phyloP scores from a whole-genome alignment of 2,329 filamentous ascomycete species.

The Chaetomium strumarium region DNA sequence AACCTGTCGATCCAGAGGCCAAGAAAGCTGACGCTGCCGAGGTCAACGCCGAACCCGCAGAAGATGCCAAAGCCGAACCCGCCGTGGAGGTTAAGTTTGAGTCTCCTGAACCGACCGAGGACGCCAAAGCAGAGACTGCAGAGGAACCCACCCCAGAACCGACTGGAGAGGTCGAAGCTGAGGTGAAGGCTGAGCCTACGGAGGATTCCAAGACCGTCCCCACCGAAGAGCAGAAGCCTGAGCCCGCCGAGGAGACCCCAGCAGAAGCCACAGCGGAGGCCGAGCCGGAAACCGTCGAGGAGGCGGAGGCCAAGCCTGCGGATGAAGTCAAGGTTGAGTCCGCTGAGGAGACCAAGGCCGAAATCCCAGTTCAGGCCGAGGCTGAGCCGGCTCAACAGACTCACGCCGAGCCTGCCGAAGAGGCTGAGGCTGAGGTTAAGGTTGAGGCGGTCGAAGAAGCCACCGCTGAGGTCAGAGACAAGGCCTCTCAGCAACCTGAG shows the following conservation, averaged over 20 bases:
- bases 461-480: constrained; percentile 32
- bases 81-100: not conserved
- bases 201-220: not conserved
- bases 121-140: not conserved
- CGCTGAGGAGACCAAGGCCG: not conserved
- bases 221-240: not conserved
- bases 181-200: constrained; percentile 1
- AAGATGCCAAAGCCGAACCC: not conserved
- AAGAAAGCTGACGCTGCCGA: not conserved
- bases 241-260: not conserved
- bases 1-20: not conserved
- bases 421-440: not conserved
- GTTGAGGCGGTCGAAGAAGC: not conserved
- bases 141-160: not conserved
- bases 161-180: constrained; percentile 1
- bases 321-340: constrained; percentile 9
- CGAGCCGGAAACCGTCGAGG: constrained; percentile 5
- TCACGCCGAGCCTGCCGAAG: not conserved
- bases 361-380: not conserved
- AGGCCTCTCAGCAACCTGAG: not conserved
- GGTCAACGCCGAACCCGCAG: not conserved
- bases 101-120: not conserved
- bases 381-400: not conserved
- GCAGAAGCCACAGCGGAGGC: not conserved
- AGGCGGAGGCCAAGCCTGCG: constrained; percentile 5